Base-by-base conservation (phyloP, 257 asterid species). In the Nicotiana attenuata region DNA sequence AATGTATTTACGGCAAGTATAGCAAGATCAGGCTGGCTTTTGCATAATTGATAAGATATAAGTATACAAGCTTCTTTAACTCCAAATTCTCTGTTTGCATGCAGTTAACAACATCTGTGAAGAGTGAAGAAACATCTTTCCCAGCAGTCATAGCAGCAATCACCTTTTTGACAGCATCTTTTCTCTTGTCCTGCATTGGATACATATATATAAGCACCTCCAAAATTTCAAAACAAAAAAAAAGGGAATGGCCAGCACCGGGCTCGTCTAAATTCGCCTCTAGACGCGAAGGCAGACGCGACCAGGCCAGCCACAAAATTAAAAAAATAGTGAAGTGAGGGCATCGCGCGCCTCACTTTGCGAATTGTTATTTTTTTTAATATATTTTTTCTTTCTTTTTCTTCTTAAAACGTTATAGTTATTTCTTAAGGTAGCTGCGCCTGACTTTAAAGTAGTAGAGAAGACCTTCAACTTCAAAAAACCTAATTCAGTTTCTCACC, bases 81-180 rank as follows among this genome's bases (percentile, higher is more conserved):
- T 96, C 99, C 93, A 96, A 86, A 88, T 96, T 96, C 80, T 96
- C 99, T 2, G 99, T 96, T 85, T 96, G 99, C 98, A 96, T 96
- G 86, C 99, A 96, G 85, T 94, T 96, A 81, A 96, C 98, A 83
- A 96, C 99, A 88, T 96, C 99, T 17, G 99, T 96, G 87, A 96
- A 96, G 84, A 96, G 95, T 3, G 98, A 94, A 57, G 99, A 96
- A 59, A 93, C 99, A 75, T 94, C 99, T 89, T 96, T 96, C 84
- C 99, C 99, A 79, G 94, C 99, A 0, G 99, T 96, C 99, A 96
- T 96, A 15, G 99, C 99, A 28, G 99, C 99, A 84, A 96, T 96
- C 84, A 96, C 97, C 85, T 96, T 96, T 85, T 96, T 96, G 81
- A 96, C 99, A 15, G 98, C 99, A 96, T 96, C 99, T 85, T 94